Evolutionary conservation across 495 filamentous ascomycete genomes (phyloP).

Genomic region (Talaromyces adpressus): DNA sequence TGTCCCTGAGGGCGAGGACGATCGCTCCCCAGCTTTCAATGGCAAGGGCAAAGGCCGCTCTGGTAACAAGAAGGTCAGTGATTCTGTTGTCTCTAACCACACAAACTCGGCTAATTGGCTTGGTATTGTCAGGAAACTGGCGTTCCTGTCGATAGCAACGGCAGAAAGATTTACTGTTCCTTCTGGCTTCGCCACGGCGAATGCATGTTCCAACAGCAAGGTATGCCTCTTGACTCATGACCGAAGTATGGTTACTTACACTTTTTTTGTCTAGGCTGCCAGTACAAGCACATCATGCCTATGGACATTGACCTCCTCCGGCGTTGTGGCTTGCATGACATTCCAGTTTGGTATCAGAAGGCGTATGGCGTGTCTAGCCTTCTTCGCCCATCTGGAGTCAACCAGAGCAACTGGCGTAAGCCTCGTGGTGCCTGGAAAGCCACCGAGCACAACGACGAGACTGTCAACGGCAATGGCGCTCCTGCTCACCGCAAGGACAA

Average conservation of each 20-base stretch:
- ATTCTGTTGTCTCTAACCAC: not conserved
- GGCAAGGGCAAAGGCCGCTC: constrained; percentile 3
- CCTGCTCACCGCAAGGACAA: not conserved
- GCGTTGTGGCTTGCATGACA: constrained; percentile 50
- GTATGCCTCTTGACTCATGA: constrained; percentile 14
- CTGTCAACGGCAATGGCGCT: not conserved
- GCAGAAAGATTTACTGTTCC: constrained; percentile 73
- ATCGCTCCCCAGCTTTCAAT: not conserved
- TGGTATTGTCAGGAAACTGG: not conserved
- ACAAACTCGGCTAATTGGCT: not conserved
- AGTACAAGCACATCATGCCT: constrained; percentile 86
- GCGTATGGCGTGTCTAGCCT: constrained; percentile 23
- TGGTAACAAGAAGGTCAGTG: not conserved
- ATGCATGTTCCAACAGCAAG: constrained; percentile 78
- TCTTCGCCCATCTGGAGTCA: not conserved
- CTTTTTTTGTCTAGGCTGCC: constrained; percentile 45
- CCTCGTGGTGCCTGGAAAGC: constrained; percentile 1
- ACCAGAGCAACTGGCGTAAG: constrained; percentile 8
- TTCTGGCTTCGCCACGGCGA: constrained; percentile 80
- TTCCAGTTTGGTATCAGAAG: constrained; percentile 52
- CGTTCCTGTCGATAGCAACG: not conserved
- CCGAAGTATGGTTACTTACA: not conserved
- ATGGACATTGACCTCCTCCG: constrained; percentile 49
- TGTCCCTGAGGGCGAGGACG: constrained; percentile 1
- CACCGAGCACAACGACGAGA: not conserved